A percentile compares a stretch with the other conserved stretches of the same genome.
phyloP scores from a whole-genome alignment of 148 eudicot genomes.

The Dianthus caryophyllus region DNA sequence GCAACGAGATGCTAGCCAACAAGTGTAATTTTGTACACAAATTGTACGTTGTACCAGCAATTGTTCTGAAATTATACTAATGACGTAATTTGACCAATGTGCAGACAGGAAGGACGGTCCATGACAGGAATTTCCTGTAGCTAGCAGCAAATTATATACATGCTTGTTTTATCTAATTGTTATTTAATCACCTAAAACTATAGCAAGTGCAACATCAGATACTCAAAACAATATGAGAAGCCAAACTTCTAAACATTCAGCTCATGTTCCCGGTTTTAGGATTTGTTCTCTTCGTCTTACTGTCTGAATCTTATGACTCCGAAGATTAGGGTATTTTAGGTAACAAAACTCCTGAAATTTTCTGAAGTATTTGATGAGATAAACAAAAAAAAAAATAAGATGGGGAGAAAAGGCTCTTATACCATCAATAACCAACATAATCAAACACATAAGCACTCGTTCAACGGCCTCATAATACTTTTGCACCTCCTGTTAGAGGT shows the following conservation, averaged over 20 bases:
- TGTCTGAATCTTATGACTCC: too few relatives aligned
- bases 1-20: slow-evolving; percentile 2
- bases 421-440: slow-evolving; percentile 8
- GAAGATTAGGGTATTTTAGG: too few relatives aligned
- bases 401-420: too few relatives aligned
- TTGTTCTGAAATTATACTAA: not conserved
- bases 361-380: too few relatives aligned
- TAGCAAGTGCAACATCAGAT: not conserved
- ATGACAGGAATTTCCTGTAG: not conserved
- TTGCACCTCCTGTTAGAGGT: too few relatives aligned
- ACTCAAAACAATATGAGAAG: not conserved
- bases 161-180: not conserved
- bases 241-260: not conserved
- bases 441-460: not conserved
- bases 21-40: not conserved
- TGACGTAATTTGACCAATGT: not conserved
- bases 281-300: too few relatives aligned
- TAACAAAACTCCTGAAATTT: too few relatives aligned
- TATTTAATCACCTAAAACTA: not conserved
- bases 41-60: not conserved
- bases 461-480: too few relatives aligned
- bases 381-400: too few relatives aligned
- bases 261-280: not conserved
- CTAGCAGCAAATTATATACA: not conserved
- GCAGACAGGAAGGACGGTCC: not conserved